A percentile compares a stretch with the other conserved stretches of the same genome.
Evolutionary conservation across 768 basidiomycete genomes (phyloP).

Genomic region (Cytidiella melzeri): DNA sequence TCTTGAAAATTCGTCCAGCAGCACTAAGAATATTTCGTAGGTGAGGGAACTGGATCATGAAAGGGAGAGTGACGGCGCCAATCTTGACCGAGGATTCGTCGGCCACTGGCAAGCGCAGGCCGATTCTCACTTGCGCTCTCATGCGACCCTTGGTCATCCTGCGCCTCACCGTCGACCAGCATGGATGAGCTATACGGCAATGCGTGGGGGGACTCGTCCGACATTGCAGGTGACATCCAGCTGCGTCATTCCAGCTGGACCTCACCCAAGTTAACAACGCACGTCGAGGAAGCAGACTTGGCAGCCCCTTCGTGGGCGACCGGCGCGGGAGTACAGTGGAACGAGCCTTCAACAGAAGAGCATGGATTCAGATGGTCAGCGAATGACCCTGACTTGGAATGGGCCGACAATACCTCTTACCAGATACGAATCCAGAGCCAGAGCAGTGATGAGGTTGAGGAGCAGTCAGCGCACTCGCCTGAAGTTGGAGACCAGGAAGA

Average conservation of each 20-base stretch:
- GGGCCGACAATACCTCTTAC: conserved; percentile 32
- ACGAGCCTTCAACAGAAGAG: conserved; percentile 35
- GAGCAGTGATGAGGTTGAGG: not conserved
- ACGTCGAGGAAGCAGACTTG: conserved; percentile 46
- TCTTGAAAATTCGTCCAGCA: too few relatives aligned
- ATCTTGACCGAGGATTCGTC: not conserved
- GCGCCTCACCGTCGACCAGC: not conserved
- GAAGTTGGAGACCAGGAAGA: not conserved
- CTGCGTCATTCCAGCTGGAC: conserved; percentile 3
- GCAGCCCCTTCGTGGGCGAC: conserved; percentile 53
- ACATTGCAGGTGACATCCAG: conserved; percentile 16
- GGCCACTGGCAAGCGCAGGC: not conserved
- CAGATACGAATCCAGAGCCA: conserved; percentile 29
- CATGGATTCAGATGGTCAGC: conserved; percentile 38
- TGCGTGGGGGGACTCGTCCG: conserved; percentile 53
- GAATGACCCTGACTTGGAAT: conserved; percentile 18
- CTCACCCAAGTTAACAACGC: conserved; percentile 14
- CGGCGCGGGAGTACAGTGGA: conserved; percentile 39
- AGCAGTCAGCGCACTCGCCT: not conserved
- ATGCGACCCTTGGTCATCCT: not conserved
- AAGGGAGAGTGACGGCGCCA: too few relatives aligned
- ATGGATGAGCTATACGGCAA: conserved; percentile 81
- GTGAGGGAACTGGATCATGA: too few relatives aligned
- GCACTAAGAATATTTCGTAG: too few relatives aligned
- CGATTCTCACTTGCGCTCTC: not conserved